Conservation (phyloP, 1,284 basidiomycete species). For the Irpex sp. region DNA sequence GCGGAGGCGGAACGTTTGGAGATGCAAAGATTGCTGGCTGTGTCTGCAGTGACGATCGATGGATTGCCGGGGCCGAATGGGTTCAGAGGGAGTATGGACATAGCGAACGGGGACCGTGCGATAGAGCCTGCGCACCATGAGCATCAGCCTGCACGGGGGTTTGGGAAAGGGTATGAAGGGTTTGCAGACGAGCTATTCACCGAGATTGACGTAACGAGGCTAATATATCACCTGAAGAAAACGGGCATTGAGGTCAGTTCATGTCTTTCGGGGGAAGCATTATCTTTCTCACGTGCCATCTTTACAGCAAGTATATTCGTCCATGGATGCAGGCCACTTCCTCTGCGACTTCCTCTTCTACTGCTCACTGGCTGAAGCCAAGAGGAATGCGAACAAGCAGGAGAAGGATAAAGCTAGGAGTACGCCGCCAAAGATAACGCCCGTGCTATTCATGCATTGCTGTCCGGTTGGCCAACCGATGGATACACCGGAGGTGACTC, state of each 20-base stretch:
- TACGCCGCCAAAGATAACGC: constrained; percentile 38
- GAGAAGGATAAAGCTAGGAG: constrained; percentile 41
- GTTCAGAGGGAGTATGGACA: not conserved
- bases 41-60: not conserved
- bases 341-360: constrained; percentile 78
- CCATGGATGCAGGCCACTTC: constrained; percentile 74
- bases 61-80: not conserved
- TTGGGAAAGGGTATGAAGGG: constrained; percentile 46
- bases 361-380: constrained; percentile 71
- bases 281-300: constrained; percentile 10
- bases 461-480: constrained; percentile 62
- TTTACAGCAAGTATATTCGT: constrained; percentile 59
- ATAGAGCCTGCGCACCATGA: constrained; percentile 14
- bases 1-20: constrained; percentile 35
- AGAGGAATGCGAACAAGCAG: constrained; percentile 47
- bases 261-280: not conserved
- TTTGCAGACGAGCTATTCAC: constrained; percentile 44
- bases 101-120: not conserved
- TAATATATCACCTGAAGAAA: constrained; percentile 56
- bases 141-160: constrained; percentile 41
- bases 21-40: constrained; percentile 7
- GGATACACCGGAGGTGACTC: constrained; percentile 59
- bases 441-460: constrained; percentile 69
- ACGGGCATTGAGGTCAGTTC: constrained; percentile 55
- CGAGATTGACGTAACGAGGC: constrained; percentile 42